Evolutionary conservation across 1,284 basidiomycete genomes (phyloP).

Genomic region (Wolfiporia cocos): DNA sequence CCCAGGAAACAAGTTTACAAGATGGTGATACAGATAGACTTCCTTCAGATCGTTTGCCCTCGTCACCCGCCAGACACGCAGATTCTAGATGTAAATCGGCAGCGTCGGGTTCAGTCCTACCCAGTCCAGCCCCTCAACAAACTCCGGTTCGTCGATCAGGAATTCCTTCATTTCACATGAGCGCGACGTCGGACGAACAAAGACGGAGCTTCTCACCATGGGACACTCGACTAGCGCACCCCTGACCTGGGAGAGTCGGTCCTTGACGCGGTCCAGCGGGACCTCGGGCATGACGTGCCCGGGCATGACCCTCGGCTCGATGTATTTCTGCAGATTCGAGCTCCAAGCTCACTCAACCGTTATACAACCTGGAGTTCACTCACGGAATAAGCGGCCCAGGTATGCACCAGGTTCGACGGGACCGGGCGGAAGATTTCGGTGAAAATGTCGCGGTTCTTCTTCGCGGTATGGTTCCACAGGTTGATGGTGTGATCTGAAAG

Average conservation of each 20-base stretch:
- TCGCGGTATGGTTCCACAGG: slow-evolving; percentile 72
- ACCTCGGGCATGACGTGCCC: slow-evolving; percentile 77
- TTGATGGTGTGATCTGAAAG: slow-evolving; percentile 53
- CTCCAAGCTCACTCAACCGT: slow-evolving; percentile 8
- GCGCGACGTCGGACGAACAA: not conserved
- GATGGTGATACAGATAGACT: no score
- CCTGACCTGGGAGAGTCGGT: slow-evolving; percentile 61
- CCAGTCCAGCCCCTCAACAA: slow-evolving; percentile 70
- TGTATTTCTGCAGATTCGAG: slow-evolving; percentile 42
- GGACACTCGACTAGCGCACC: slow-evolving; percentile 76
- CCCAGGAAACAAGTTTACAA: no score
- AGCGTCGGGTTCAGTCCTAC: slow-evolving; percentile 67
- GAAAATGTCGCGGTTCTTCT: slow-evolving; percentile 75
- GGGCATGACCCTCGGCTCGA: slow-evolving; percentile 65
- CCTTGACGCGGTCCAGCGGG: slow-evolving; percentile 63
- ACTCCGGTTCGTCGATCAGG: slow-evolving; percentile 71
- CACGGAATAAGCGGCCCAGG: slow-evolving; percentile 76
- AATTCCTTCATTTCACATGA: slow-evolving; percentile 52
- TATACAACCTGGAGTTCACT: slow-evolving; percentile 19
- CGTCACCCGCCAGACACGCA: no score
- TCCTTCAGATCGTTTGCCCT: no score
- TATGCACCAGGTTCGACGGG: slow-evolving; percentile 74
- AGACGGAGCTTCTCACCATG: slow-evolving; percentile 39
- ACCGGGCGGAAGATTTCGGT: slow-evolving; percentile 80
- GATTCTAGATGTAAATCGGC: slow-evolving; percentile 71